Conservation (phyloP, 192 early-diverging fungal species). For the Rhizophagus sp. region DNA sequence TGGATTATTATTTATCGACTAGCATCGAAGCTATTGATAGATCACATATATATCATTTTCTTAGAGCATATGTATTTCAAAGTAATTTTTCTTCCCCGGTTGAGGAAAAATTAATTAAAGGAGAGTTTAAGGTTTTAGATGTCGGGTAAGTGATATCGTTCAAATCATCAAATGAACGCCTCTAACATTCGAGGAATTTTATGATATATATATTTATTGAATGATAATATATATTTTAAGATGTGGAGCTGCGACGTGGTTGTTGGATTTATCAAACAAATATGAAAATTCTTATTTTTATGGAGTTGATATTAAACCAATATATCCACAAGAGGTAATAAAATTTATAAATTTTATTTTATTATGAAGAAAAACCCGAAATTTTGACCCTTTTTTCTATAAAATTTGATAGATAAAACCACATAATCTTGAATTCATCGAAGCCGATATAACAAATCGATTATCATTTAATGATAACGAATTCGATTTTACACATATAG, state of each 20-base stretch:
- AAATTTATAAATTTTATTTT: too few species aligned
- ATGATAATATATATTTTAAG: too few species aligned
- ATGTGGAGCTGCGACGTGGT: not conserved
- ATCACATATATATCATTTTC: not conserved
- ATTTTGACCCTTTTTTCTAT: too few species aligned
- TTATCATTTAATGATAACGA: too few species aligned
- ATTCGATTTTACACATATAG: too few species aligned
- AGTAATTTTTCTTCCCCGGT: not conserved
- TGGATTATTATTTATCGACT: not conserved
- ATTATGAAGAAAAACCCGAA: too few species aligned
- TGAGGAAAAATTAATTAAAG: not conserved
- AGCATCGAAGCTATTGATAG: not conserved
- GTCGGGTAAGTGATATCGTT: not conserved
- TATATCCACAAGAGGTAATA: not conserved
- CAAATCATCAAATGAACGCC: not conserved
- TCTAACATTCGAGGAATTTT: not conserved
- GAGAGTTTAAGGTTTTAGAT: not conserved
- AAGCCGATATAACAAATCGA: too few species aligned
- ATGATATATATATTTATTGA: not conserved
- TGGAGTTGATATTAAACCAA: not conserved
- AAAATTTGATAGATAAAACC: too few species aligned
- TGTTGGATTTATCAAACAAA: not conserved
- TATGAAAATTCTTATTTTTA: not conserved
- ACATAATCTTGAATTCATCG: too few species aligned
- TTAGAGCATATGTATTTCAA: not conserved